Conservation (phyloP, 257 asterid genomes). For the Solanum ossicruentum region DNA sequence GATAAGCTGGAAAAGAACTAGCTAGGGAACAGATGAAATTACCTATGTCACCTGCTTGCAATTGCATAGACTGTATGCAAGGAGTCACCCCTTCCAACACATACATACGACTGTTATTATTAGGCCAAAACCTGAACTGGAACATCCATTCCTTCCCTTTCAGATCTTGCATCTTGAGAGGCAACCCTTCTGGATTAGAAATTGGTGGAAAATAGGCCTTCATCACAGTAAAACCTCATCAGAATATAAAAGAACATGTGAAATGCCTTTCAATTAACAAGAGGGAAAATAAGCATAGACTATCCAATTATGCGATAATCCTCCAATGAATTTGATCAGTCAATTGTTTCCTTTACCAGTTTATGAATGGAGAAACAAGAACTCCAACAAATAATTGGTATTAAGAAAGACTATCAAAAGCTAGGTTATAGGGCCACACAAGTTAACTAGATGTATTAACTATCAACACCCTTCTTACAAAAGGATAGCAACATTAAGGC, state of each 20-base stretch:
- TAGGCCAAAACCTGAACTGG: conserved; percentile 97
- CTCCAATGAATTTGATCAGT: not conserved
- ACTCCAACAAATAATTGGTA: not conserved
- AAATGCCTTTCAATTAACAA: not conserved
- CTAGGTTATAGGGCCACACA: not conserved
- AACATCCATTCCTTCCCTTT: conserved; percentile 90
- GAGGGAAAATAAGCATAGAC: not conserved
- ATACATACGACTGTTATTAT: conserved; percentile 97
- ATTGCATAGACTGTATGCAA: conserved; percentile 84
- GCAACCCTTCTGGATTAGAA: conserved; percentile 79
- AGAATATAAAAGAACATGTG: conserved; percentile 2
- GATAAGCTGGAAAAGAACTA: not conserved
- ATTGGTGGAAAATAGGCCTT: conserved; percentile 93
- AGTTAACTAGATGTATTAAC: not conserved
- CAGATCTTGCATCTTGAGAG: conserved; percentile 63
- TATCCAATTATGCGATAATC: not conserved
- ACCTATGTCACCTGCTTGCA: conserved; percentile 99
- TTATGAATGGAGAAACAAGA: not conserved
- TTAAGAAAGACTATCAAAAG: not conserved
- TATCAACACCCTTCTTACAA: not conserved
- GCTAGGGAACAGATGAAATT: conserved; percentile 16
- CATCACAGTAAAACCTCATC: conserved; percentile 6
- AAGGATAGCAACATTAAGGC: not conserved
- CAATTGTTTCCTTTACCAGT: not conserved
- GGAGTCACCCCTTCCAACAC: conserved; percentile 98